These are phyloP conservation scores for Athelia psychrophila DNA, from an alignment of 1,284 basidiomycete genomes.

Conservation along the genomic window DNA sequence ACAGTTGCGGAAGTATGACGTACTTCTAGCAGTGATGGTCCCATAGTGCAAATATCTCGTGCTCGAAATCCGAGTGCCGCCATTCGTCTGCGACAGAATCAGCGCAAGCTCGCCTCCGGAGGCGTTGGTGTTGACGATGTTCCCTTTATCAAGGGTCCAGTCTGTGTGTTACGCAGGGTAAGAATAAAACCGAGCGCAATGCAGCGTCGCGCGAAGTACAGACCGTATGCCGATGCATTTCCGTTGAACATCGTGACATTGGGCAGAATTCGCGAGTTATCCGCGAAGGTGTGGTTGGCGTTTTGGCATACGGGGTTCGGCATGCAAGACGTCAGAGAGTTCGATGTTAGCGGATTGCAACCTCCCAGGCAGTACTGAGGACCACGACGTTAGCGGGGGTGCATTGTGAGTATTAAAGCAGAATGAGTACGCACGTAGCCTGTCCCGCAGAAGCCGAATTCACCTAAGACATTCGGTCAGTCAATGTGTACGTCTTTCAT, in stretches of 20 bases:
- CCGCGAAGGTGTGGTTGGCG: conserved; percentile 58
- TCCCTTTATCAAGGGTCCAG: conserved; percentile 70
- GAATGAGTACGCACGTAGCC: conserved; percentile 39
- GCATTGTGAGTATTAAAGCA: conserved; percentile 1
- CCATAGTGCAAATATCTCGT: conserved; percentile 85
- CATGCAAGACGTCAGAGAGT: conserved; percentile 60
- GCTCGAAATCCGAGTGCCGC: conserved; percentile 75
- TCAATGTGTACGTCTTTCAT: not conserved
- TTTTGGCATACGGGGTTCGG: conserved; percentile 72
- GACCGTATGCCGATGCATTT: conserved; percentile 57
- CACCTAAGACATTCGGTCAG: conserved; percentile 37
- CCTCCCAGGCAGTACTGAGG: conserved; percentile 75
- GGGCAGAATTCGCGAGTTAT: conserved; percentile 64
- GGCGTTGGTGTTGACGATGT: conserved; percentile 58
- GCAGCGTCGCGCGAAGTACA: not conserved
- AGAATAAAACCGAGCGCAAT: not conserved
- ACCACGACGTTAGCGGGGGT: conserved; percentile 5
- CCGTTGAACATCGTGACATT: conserved; percentile 70
- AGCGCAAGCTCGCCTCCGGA: conserved; percentile 64
- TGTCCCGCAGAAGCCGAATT: conserved; percentile 73
- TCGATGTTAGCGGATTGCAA: conserved; percentile 74
- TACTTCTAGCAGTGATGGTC: conserved; percentile 65
- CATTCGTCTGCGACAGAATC: conserved; percentile 62
- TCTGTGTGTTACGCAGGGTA: conserved; percentile 36
- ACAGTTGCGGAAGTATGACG: conserved; percentile 22